These are phyloP conservation scores for Perkinsela sp. DNA, from an alignment of 208 protist genomes.

Conservation along the genomic window DNA sequence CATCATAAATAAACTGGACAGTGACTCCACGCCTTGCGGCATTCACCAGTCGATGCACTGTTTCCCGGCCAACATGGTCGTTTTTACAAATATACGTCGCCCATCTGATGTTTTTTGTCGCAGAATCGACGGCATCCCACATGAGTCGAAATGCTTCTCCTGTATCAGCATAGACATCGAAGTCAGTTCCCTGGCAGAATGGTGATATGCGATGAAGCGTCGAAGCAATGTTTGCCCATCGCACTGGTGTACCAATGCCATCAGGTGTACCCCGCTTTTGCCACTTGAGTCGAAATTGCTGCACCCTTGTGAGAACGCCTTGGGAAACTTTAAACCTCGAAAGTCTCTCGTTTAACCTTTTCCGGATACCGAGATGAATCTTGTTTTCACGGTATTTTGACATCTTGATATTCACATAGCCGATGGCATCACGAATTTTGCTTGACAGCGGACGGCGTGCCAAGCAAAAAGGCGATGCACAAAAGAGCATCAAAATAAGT, in stretches of 20 bases:
- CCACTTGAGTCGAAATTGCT: background rate
- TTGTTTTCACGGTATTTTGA: background rate
- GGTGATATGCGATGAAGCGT: background rate
- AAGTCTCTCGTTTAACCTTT: too few species aligned
- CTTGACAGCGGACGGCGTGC: background rate
- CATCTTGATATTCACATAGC: background rate
- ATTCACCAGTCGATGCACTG: conserved; percentile 22
- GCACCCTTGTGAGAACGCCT: background rate
- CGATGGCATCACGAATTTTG: background rate
- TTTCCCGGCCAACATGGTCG: conserved; percentile 33
- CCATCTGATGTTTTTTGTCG: conserved; percentile 31
- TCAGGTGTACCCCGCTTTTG: background rate
- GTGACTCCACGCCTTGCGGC: conserved; percentile 24
- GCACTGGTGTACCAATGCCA: background rate
- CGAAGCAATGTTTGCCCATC: background rate
- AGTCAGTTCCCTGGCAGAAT: conserved; percentile 2
- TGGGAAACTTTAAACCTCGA: background rate
- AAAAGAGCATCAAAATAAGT: too few species aligned
- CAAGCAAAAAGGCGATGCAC: too few species aligned
- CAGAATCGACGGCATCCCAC: conserved; percentile 50
- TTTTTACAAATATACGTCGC: conserved; percentile 76
- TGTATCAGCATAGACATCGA: conserved; percentile 24
- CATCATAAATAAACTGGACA: conserved; percentile 57
- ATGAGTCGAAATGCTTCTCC: conserved; percentile 32
- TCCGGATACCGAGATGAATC: background rate